Percentiles rank a stretch among this genome's conserved stretches.
Conservation (phyloP, 2,329 filamentous ascomycete genomes). For the Nothomitra cinnamomea region DNA sequence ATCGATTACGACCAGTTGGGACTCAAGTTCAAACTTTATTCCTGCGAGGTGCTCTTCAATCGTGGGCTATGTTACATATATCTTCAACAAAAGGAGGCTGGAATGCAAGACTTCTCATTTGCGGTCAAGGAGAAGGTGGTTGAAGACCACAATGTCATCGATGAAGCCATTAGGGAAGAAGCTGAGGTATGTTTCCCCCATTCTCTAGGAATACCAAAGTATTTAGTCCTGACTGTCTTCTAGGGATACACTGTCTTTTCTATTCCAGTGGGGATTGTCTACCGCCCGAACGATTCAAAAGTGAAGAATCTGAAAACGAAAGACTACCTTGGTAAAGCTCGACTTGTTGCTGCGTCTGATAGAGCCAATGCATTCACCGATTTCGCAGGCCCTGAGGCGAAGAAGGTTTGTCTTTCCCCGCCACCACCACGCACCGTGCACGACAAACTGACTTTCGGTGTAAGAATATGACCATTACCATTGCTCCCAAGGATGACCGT, state of each 20-base stretch:
- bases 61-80: slow-evolving; percentile 95
- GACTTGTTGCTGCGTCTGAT: slow-evolving; percentile 76
- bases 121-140: slow-evolving; percentile 94
- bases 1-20: slow-evolving; percentile 97
- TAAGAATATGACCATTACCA: background rate
- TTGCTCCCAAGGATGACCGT: slow-evolving; percentile 35
- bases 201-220: background rate
- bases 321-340: slow-evolving; percentile 93
- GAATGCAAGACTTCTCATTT: slow-evolving; percentile 78
- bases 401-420: slow-evolving; percentile 37
- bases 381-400: slow-evolving; percentile 63
- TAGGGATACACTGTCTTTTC: slow-evolving; percentile 97
- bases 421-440: background rate
- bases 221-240: background rate
- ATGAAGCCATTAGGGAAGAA: slow-evolving; percentile 85
- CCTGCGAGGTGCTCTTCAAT: slow-evolving; percentile 96
- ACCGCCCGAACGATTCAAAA: slow-evolving; percentile 91
- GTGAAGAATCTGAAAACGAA: slow-evolving; percentile 97
- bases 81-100: slow-evolving; percentile 74
- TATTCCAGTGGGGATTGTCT: slow-evolving; percentile 88
- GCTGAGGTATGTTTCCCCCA: slow-evolving; percentile 47
- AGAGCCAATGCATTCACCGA: slow-evolving; percentile 66
- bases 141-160: slow-evolving; percentile 91
- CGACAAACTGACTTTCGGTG: background rate
- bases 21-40: slow-evolving; percentile 89